These are phyloP conservation scores for Puccinia coronata DNA, from an alignment of 1,284 basidiomycete species.

Conservation along the genomic window DNA sequence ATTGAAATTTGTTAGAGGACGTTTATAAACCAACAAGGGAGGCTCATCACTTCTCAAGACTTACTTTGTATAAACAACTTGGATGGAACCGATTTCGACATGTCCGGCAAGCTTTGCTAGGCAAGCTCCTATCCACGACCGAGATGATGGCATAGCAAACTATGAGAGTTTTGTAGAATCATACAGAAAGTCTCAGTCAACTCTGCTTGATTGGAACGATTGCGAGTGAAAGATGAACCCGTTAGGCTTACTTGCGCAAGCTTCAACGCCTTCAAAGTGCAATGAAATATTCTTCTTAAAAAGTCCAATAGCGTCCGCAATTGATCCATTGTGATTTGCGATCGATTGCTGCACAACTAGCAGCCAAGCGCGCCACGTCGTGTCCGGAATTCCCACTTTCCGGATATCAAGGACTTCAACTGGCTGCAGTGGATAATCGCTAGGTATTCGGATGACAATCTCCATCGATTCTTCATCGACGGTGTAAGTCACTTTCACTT, in stretches of 20 bases:
- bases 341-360: constrained; percentile 89
- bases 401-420: constrained; percentile 85
- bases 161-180: too few species aligned
- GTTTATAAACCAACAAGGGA: not conserved
- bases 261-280: constrained; percentile 89
- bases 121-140: constrained; percentile 82
- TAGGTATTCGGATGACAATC: constrained; percentile 80
- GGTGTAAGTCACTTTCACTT: constrained; percentile 74
- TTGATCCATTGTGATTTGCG: constrained; percentile 82
- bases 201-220: too few species aligned
- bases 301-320: constrained; percentile 86
- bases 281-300: constrained; percentile 87
- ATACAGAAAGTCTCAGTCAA: too few species aligned
- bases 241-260: constrained; percentile 77
- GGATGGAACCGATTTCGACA: constrained; percentile 83
- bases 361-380: constrained; percentile 90
- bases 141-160: constrained; percentile 77
- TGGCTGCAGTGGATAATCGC: constrained; percentile 84
- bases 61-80: constrained; percentile 81
- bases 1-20: not conserved
- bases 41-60: too few species aligned
- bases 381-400: constrained; percentile 83
- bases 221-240: too few species aligned
- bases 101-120: constrained; percentile 85
- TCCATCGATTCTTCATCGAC: constrained; percentile 95